phyloP scores from a whole-genome alignment of 1,139 yeast genomes.

The Yamadazyma kanchanaburiensis region DNA sequence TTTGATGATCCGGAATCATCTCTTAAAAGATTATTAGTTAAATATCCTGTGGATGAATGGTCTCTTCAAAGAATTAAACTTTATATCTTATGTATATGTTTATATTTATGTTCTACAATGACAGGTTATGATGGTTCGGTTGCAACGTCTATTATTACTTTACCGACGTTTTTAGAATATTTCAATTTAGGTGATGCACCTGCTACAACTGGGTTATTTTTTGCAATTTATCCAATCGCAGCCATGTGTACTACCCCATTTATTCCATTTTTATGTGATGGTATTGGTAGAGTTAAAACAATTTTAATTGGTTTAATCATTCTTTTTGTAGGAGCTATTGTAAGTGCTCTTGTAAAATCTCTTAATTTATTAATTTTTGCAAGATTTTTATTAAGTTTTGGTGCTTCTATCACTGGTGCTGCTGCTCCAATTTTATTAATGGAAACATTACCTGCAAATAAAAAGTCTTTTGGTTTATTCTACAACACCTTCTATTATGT shows the following conservation, averaged over 20 bases:
- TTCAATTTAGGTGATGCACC: conserved; percentile 26
- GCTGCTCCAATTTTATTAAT: conserved; percentile 39
- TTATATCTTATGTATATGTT: too few relatives aligned
- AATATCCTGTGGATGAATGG: too few relatives aligned
- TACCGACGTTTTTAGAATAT: conserved; percentile 28
- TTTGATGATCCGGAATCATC: too few relatives aligned
- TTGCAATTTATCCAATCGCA: conserved; percentile 17
- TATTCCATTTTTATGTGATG: conserved; percentile 22
- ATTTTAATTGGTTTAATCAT: conserved; percentile 24
- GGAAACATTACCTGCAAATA: conserved; percentile 46
- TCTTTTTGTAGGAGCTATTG: conserved; percentile 32
- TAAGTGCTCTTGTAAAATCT: conserved; percentile 28
- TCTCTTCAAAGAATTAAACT: too few relatives aligned
- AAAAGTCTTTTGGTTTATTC: conserved; percentile 42
- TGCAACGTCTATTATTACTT: conserved; percentile 49
- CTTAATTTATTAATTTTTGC: conserved; percentile 7
- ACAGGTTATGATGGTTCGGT: conserved; percentile 53
- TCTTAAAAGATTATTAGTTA: too few relatives aligned
- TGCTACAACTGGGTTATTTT: conserved; percentile 42
- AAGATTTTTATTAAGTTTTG: conserved; percentile 8
- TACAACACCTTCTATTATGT: conserved; percentile 50
- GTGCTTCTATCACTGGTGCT: conserved; percentile 40
- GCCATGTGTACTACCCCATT: too few relatives aligned
- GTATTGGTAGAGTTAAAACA: conserved; percentile 31
- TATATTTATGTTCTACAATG: conserved; percentile 43